A percentile compares a stretch with the other conserved stretches of the same genome.
Evolutionary conservation across 129 eudicot species (phyloP).

Genomic region (Arctium minus): DNA sequence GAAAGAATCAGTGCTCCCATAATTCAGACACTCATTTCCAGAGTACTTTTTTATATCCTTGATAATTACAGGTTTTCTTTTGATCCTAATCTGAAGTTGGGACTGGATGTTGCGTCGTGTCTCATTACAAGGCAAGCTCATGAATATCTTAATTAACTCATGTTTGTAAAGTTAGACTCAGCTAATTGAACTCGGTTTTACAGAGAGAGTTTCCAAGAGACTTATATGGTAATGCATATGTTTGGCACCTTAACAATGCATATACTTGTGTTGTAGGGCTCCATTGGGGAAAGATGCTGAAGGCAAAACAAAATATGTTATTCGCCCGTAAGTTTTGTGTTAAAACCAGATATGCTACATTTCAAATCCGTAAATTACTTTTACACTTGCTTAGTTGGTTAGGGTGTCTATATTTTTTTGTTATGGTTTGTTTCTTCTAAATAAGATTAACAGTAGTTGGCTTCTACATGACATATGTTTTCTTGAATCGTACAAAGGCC

Average conservation of each 20-base stretch:
- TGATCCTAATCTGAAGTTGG: constrained; percentile 79
- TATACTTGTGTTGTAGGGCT: constrained; percentile 46
- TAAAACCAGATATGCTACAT: background rate
- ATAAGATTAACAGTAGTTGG: background rate
- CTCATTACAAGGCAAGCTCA: constrained; percentile 68
- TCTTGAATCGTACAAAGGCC: background rate
- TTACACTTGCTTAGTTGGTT: background rate
- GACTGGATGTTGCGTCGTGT: constrained; percentile 97
- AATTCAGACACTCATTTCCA: background rate
- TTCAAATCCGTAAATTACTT: background rate
- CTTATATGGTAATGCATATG: background rate
- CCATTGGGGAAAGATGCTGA: constrained; percentile 76
- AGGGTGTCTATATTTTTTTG: too few relatives aligned
- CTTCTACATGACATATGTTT: background rate
- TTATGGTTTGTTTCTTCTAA: background rate
- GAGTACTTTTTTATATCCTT: constrained; percentile 11
- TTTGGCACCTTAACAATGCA: background rate
- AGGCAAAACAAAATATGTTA: constrained; percentile 85
- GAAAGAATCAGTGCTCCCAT: background rate
- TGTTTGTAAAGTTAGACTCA: background rate
- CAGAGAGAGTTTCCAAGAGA: background rate
- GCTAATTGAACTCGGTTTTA: background rate
- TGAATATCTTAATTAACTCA: background rate
- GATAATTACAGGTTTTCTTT: constrained; percentile 69
- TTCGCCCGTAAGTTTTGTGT: constrained; percentile 79